Base-by-base conservation (phyloP, 2,329 filamentous ascomycete species). In the Venturiaceae sp. region DNA sequence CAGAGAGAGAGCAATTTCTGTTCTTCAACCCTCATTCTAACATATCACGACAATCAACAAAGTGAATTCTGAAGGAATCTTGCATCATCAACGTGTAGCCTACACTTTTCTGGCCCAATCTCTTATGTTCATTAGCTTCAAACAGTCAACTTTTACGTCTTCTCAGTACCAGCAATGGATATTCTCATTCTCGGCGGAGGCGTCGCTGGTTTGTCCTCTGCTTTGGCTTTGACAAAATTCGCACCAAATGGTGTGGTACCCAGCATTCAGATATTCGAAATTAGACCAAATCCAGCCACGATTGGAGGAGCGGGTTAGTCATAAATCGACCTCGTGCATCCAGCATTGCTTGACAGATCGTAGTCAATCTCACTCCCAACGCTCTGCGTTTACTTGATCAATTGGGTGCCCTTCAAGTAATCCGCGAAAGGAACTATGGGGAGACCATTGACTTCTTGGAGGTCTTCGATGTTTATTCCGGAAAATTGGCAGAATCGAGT, bases 361-460 rank as follows among this genome's bases (percentile, higher is more conserved):
- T 30, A 50, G 73, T 77, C 59, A 74, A 74, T 59, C 63, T 77
- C 19, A 75, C 74, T 0, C 74, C 75, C 1, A 74, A 74, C 9
- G 75, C 74, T 2, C 68, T 76, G 39, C 66, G 74, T 7, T 72
- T 75, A 61, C 69, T 77, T 5, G 70, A 73, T 28, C 68, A 72
- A 36, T 64, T 77, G 4, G 73, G 74, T 1, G 69, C 75, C 2
- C 64, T 75, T 2, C 62, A 68, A 1, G 70, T 73, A 56, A 62
- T 76, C 21, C 63, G 71, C 47, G 66, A 68, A 2, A 67, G 72
- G 63, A 73, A 74, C 11, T 61, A 70, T 4, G 71, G 74, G 19
- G 69, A 69, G 0, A 72, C 72, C 32, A 64, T 64, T 44, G 68
- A 75, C 21, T 67, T 74, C 46, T 75, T 75, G 59, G 63, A 63